Percentiles rank a stretch among this genome's conserved stretches.
phyloP scores from a whole-genome alignment of 2,329 filamentous ascomycete species.

The Stenocarpella maydis region DNA sequence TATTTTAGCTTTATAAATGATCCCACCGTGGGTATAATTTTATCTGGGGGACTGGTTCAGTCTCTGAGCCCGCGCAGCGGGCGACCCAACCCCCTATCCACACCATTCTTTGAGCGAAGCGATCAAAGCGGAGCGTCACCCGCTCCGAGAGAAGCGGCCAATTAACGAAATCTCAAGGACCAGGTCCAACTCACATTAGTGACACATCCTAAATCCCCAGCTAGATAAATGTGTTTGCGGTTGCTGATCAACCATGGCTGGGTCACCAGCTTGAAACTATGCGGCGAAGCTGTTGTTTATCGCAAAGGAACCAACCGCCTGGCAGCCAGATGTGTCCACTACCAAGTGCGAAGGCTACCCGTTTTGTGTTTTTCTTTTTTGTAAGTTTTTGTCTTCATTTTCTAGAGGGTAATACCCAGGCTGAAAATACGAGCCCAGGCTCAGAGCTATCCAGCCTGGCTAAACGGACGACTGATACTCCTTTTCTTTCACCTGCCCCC shows the following conservation, averaged over 20 bases:
- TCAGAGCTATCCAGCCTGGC: background rate
- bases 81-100: too few relatives aligned
- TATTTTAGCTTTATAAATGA: too few relatives aligned
- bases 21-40: too few relatives aligned
- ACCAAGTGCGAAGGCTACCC: too few relatives aligned
- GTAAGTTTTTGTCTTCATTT: background rate
- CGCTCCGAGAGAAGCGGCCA: too few relatives aligned
- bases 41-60: too few relatives aligned
- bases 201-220: background rate
- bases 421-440: background rate
- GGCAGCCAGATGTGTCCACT: background rate
- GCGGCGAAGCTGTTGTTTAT: too few relatives aligned
- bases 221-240: background rate
- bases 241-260: background rate
- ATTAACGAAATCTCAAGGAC: background rate
- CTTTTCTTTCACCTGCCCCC: background rate
- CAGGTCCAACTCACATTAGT: background rate
- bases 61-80: too few relatives aligned
- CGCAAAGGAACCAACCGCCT: too few relatives aligned
- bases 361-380: background rate
- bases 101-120: too few relatives aligned
- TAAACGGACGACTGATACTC: background rate
- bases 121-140: too few relatives aligned
- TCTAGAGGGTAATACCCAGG: background rate
- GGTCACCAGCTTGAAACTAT: too few relatives aligned